A percentile compares a stretch with the other conserved stretches of the same genome.
phyloP scores from a whole-genome alignment of 2,329 filamentous ascomycete genomes.

The Sporothrix euskadiensis region DNA sequence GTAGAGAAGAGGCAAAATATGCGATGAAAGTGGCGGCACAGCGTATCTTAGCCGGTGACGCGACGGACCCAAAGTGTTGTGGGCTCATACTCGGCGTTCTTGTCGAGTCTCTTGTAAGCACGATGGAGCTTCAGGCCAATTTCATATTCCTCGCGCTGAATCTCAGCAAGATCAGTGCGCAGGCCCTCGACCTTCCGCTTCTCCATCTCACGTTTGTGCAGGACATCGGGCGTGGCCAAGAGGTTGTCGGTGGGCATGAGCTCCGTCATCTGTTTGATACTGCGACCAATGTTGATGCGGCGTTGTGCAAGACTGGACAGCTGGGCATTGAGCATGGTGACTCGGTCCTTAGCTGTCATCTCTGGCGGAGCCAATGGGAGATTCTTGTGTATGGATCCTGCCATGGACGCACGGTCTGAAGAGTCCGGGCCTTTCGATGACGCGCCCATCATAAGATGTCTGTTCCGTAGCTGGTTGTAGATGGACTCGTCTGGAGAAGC shows the following conservation, averaged over 20 bases:
- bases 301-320: slow-evolving; percentile 66
- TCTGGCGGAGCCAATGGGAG: slow-evolving; percentile 65
- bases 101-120: slow-evolving; percentile 73
- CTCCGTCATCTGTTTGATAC: slow-evolving; percentile 75
- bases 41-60: slow-evolving; percentile 56
- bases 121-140: slow-evolving; percentile 72
- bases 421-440: slow-evolving; percentile 9
- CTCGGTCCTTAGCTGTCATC: slow-evolving; percentile 58
- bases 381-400: slow-evolving; percentile 52
- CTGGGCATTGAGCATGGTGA: slow-evolving; percentile 66
- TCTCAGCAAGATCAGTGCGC: slow-evolving; percentile 67
- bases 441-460: slow-evolving; percentile 32
- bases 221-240: slow-evolving; percentile 64
- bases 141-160: slow-evolving; percentile 76
- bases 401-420: slow-evolving; percentile 40
- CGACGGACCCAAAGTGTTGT: slow-evolving; percentile 76
- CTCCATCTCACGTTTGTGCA: slow-evolving; percentile 56
- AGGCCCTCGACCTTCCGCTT: slow-evolving; percentile 68
- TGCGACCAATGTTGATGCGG: slow-evolving; percentile 68
- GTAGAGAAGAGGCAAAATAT: neutral
- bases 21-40: neutral
- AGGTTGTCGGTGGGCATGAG: slow-evolving; percentile 72
- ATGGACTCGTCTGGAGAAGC: slow-evolving; percentile 19
- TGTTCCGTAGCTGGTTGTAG: slow-evolving; percentile 26
- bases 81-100: slow-evolving; percentile 63